phyloP scores from a whole-genome alignment of 129 eudicot genomes.

The Apium graveolens region DNA sequence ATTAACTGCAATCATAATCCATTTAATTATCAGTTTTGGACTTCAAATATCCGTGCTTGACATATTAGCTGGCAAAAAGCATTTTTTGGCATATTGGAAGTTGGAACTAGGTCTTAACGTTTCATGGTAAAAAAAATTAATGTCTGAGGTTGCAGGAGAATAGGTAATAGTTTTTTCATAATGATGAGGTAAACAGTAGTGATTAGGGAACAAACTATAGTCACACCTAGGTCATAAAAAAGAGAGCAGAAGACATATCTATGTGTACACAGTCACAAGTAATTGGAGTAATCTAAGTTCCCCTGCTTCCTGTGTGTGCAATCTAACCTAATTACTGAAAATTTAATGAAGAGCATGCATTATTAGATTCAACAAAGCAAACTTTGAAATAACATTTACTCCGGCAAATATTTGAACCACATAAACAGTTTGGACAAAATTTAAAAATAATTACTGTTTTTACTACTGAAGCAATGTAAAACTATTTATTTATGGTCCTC shows the following conservation, averaged over 20 bases:
- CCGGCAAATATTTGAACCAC: background rate
- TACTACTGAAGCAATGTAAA: background rate
- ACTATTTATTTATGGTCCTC: background rate
- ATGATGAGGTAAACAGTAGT: background rate
- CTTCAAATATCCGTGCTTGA: background rate
- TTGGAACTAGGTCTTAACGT: background rate
- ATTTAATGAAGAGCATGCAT: background rate
- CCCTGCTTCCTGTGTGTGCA: background rate
- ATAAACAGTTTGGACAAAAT: background rate
- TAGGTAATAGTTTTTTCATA: background rate
- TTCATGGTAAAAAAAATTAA: background rate
- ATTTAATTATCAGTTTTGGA: background rate
- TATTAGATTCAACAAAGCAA: background rate
- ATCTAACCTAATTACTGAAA: background rate
- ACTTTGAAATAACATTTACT: background rate
- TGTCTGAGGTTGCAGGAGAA: background rate
- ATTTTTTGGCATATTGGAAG: background rate
- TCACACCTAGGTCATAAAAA: background rate
- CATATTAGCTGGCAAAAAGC: background rate
- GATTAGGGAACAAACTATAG: background rate
- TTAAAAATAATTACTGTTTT: background rate
- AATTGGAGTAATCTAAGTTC: background rate
- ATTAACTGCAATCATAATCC: background rate
- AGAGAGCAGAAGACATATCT: background rate
- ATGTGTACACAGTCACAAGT: background rate